Evolutionary conservation across 2,329 filamentous ascomycete species (phyloP), one percentile per base, ranked within the genome.

Genomic region (Leptographium radiaticola): DNA sequence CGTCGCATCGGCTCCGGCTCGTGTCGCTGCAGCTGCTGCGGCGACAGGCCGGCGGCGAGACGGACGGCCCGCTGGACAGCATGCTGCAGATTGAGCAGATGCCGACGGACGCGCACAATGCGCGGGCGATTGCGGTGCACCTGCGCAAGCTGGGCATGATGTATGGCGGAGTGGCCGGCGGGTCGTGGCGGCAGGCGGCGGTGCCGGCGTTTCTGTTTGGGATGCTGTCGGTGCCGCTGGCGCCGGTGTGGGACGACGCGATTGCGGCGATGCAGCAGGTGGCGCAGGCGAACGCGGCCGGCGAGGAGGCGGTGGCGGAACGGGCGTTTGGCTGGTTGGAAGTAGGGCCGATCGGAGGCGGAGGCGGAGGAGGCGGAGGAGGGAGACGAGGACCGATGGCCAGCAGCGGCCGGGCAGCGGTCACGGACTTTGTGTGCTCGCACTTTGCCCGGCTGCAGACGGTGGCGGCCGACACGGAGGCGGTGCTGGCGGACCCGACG

Each of bases 131-230:
- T 38, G 84, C 87, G 2, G 94, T 96, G 79, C 83, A 91, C 58
- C 77, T 96, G 53, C 85, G 91, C 48, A 89, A 88, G 62, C 75
- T 96, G 45, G 75, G 84, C 15, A 70, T 75, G 53, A 69, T 69
- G 34, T 95, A 93, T 64, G 69, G 76, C 7, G 72, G 77, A 30
- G 64, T 84, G 11, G 71, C 73, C 43, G 70, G 77, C 2, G 74
- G 79, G 40, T 78, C 78, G 1, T 87, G 84, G 80, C 70, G 94
- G 59, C 75, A 79, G 55, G 76, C 79, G 61, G 81, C 89, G 8
- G 77, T 97, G 34, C 87, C 90, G 0, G 76, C 80, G 0, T 97
- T 90, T 62, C 83, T 89, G 61, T 95, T 96, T 61, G 93, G 93
- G 49, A 78, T 96, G 68, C 76, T 97, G 56, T 93, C 90, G 0